Evolutionary conservation across 345 rosid species (phyloP).

Genomic region (Aethionema arabicum): DNA sequence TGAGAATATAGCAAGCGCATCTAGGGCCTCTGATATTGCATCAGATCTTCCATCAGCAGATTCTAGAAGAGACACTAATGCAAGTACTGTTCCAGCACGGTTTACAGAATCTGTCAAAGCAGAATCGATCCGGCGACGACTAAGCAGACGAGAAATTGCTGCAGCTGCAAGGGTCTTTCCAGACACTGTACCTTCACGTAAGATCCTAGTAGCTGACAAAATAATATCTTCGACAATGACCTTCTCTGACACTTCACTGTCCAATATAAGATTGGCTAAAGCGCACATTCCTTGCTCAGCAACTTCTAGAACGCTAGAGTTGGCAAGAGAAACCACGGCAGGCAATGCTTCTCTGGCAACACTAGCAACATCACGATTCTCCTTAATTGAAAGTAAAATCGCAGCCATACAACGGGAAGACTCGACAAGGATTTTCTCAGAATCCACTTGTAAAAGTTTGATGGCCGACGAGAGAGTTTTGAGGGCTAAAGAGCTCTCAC

Average conservation of each 20-base stretch:
- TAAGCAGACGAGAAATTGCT: constrained; percentile 86
- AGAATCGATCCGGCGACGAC: constrained; percentile 61
- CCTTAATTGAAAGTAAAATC: constrained; percentile 83
- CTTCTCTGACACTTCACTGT: constrained; percentile 72
- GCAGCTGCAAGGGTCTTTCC: constrained; percentile 98
- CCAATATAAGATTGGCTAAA: constrained; percentile 93
- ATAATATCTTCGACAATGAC: constrained; percentile 76
- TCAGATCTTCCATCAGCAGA: constrained; percentile 64
- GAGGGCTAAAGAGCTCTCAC: constrained; percentile 83
- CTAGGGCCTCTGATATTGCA: constrained; percentile 79
- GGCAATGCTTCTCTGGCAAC: constrained; percentile 79
- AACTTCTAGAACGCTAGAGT: constrained; percentile 73
- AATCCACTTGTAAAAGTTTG: constrained; percentile 75
- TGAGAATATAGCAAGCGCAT: constrained; percentile 91
- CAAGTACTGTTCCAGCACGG: constrained; percentile 89
- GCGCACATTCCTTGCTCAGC: constrained; percentile 96
- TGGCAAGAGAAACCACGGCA: constrained; percentile 66
- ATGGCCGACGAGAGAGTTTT: constrained; percentile 69
- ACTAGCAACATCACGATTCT: constrained; percentile 87
- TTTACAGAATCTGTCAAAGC: constrained; percentile 82
- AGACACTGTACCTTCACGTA: constrained; percentile 85
- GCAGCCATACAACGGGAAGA: constrained; percentile 83
- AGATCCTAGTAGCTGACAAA: constrained; percentile 86
- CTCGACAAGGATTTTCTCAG: constrained; percentile 74
- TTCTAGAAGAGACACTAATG: constrained; percentile 88